Evolutionary conservation across 1,284 basidiomycete genomes (phyloP), one percentile per base, ranked within the genome.

Genomic region (Ceratobasidium sp.): DNA sequence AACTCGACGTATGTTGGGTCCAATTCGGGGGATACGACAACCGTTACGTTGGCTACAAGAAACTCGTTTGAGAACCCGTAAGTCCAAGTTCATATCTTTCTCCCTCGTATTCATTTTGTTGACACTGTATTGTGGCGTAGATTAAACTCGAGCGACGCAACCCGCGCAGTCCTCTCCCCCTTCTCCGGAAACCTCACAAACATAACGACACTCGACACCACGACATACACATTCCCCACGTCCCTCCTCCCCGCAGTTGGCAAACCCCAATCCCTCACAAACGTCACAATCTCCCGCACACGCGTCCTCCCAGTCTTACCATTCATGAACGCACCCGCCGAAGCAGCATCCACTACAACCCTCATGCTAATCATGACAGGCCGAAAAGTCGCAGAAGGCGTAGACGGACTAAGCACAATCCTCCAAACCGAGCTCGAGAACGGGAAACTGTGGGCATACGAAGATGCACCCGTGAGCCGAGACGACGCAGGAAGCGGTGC

Each of bases 1-100:
- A 72, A 72, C 56, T 60, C 54, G 56, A 72, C 67, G 36, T 72
- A 72, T 45, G 27, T 45, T 4, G 67, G 67, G 17, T 60, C 67
- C 44, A 72, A 51, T 44, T 56, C 54, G 24, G 67, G 67, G 11
- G 47, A 48, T 29, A 14, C 19, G 6, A 72, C 56, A 45, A 60
- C 67, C 45, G 67, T 72, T 14, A 50, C 67, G 22, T 11, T 45
- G 9, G 31, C 67, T 15, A 59, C 56, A 9, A 47, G 19, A 44
- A 72, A 41, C 31, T 48, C n/a, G 27, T 72, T 60, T 27, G 7
- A 27, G 3, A 72, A 72, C 47, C 67, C 67, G 67, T 60, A 31
- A 14, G 65, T 50, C 31, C 33, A 31, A 14, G 36, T 11, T 51
- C 19, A 36, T 45, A 14, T 60, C 48, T 31, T 15, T n/a, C 7